These are phyloP conservation scores for Obba rivulosa DNA, from an alignment of 768 basidiomycete species.

Conservation along the genomic window DNA sequence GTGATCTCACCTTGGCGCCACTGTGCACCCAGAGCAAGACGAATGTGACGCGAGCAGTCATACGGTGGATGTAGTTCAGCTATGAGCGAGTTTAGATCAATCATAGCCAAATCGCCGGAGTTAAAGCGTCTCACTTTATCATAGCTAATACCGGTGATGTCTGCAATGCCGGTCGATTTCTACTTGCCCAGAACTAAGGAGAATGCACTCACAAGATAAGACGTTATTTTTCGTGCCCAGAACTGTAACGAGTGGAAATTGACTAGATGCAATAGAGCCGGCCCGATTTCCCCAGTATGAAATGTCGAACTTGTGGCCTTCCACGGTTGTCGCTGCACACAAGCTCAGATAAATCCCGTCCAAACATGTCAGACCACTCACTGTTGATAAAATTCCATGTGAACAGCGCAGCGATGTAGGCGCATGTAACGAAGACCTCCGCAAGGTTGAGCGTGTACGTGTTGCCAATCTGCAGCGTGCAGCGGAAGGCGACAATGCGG, in stretches of 20 bases:
- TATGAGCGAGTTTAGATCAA: conserved; percentile 5
- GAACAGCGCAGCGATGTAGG: conserved; percentile 28
- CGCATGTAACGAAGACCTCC: conserved; percentile 30
- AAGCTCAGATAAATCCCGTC: neutral
- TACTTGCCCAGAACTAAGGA: neutral
- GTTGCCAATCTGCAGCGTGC: conserved; percentile 25
- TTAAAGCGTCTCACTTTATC: conserved; percentile 34
- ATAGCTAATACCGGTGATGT: conserved; percentile 46
- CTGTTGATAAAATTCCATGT: conserved; percentile 24
- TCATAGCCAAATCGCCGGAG: neutral
- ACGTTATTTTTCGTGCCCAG: conserved; percentile 62
- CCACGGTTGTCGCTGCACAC: conserved; percentile 17
- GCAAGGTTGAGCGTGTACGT: conserved; percentile 30
- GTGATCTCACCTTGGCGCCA: conserved; percentile 31
- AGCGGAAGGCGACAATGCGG: conserved; percentile 28
- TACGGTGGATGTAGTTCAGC: conserved; percentile 43
- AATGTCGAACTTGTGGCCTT: conserved; percentile 16
- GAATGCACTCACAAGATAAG: conserved; percentile 29
- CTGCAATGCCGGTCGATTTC: conserved; percentile 21
- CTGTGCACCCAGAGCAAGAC: conserved; percentile 46
- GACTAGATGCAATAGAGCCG: conserved; percentile 38
- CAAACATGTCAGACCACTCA: conserved; percentile 5
- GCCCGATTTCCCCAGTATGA: conserved; percentile 30
- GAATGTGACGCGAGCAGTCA: conserved; percentile 41
- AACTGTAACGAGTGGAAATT: conserved; percentile 51